These are phyloP conservation scores for Anthracocystis walkeri DNA, from an alignment of 1,284 basidiomycete species.

Conservation along the genomic window DNA sequence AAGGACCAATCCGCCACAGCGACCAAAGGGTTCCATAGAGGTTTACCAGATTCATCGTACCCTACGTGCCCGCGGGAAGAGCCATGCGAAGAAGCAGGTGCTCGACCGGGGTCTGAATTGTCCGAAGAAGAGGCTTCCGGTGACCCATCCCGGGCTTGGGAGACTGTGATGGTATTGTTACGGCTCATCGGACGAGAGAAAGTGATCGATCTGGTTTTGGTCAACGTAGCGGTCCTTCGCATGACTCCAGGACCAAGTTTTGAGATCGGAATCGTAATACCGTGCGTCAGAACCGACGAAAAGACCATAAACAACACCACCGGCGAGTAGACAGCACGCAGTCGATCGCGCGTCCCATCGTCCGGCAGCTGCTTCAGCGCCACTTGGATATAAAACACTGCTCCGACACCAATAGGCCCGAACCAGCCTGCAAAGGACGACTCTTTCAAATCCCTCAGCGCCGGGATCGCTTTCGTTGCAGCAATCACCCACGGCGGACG, in stretches of 20 bases:
- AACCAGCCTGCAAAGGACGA: conserved; percentile 67
- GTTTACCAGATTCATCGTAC: conserved; percentile 26
- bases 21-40: conserved; percentile 57
- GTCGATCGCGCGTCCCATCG: conserved; percentile 68
- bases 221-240: conserved; percentile 50
- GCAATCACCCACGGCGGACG: conserved; percentile 65
- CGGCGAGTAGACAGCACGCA: conserved; percentile 71
- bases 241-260: conserved; percentile 62
- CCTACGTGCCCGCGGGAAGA: conserved; percentile 36
- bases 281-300: conserved; percentile 72
- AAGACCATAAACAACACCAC: conserved; percentile 73
- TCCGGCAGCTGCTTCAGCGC: conserved; percentile 71
- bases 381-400: conserved; percentile 73
- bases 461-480: conserved; percentile 59
- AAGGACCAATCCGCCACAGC: conserved; percentile 34
- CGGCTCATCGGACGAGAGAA: conserved; percentile 39
- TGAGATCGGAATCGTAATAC: conserved; percentile 65
- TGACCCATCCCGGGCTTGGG: conserved; percentile 4
- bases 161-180: conserved; percentile 33
- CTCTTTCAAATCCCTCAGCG: conserved; percentile 58
- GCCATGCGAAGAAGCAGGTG: neutral
- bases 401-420: conserved; percentile 69
- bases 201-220: conserved; percentile 42
- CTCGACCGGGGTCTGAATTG: conserved; percentile 4
- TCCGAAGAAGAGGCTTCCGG: conserved; percentile 14